Evolutionary conservation across 2,329 filamentous ascomycete genomes (phyloP).

Genomic region (Pyricularia pennisetigena): DNA sequence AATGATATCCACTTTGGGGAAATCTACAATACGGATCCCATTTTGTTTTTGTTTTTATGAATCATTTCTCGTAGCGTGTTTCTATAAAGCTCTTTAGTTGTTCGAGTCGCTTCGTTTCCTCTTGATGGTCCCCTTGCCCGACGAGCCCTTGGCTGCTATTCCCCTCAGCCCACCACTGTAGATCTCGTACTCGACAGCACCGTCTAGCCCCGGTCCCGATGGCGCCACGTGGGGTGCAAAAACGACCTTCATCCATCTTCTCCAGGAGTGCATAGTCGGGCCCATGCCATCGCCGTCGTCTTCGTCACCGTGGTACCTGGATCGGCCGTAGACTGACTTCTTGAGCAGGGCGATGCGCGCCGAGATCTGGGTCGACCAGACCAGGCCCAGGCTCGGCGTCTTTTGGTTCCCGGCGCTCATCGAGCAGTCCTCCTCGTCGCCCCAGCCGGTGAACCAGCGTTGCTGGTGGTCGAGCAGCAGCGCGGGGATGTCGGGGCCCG

Average conservation of each 20-base stretch:
- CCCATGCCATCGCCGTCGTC: conserved; percentile 20
- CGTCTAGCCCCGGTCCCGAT: conserved; percentile 34
- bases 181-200: conserved; percentile 65
- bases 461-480: conserved; percentile 82
- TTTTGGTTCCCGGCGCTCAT: conserved; percentile 46
- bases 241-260: conserved; percentile 76
- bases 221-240: conserved; percentile 69
- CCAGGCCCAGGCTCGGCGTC: conserved; percentile 76
- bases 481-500: conserved; percentile 29
- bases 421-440: conserved; percentile 55
- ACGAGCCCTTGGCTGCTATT: conserved; percentile 5
- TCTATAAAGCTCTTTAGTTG: background rate
- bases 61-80: background rate
- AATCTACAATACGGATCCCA: background rate
- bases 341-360: conserved; percentile 76
- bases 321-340: conserved; percentile 41
- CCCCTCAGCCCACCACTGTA: conserved; percentile 50
- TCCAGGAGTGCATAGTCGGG: conserved; percentile 48
- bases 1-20: background rate
- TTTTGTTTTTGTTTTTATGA: background rate
- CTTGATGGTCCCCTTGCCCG: conserved; percentile 14
- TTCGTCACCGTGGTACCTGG: conserved; percentile 28
- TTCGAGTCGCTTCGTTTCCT: conserved; percentile 7
- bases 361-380: conserved; percentile 86
- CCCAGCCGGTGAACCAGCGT: conserved; percentile 93